These are phyloP conservation scores for Hydrangea macrophylla DNA, from an alignment of 148 eudicot genomes.

Conservation along the genomic window DNA sequence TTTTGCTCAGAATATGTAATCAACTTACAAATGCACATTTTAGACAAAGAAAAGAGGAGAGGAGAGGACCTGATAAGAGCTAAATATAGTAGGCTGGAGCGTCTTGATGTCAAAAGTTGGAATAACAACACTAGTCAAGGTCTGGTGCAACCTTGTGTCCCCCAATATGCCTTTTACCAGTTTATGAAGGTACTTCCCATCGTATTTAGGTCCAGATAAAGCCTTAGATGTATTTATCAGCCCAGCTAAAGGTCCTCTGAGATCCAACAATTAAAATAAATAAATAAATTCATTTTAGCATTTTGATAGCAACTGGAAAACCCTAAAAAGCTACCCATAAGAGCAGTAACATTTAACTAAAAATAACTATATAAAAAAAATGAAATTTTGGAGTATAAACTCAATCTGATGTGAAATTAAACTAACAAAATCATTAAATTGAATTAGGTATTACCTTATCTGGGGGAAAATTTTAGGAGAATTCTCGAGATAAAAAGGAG, in stretches of 20 bases:
- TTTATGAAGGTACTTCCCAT: constrained; percentile 42
- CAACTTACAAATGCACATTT: background rate
- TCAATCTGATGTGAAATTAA: background rate
- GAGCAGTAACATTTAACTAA: too few relatives aligned
- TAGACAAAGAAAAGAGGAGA: background rate
- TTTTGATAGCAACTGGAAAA: too few relatives aligned
- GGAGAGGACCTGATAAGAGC: constrained; percentile 1
- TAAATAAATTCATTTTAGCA: background rate
- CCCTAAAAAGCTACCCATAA: too few relatives aligned
- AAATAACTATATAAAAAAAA: too few relatives aligned
- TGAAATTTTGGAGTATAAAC: too few relatives aligned
- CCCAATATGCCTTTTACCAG: constrained; percentile 22
- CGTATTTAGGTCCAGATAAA: constrained; percentile 33
- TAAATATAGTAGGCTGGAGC: constrained; percentile 39
- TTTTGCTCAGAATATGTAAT: too few relatives aligned
- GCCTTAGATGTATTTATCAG: constrained; percentile 12
- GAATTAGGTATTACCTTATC: constrained; percentile 16
- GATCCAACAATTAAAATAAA: background rate
- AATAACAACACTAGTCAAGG: constrained; percentile 41
- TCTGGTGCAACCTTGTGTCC: constrained; percentile 30
- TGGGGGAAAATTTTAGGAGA: constrained; percentile 38
- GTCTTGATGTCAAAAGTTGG: constrained; percentile 43
- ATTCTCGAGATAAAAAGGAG: constrained; percentile 12
- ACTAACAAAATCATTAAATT: background rate
- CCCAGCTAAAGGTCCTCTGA: constrained; percentile 26